These are phyloP conservation scores for Alternaria panax DNA, from an alignment of 2,329 filamentous ascomycete genomes.

Conservation along the genomic window DNA sequence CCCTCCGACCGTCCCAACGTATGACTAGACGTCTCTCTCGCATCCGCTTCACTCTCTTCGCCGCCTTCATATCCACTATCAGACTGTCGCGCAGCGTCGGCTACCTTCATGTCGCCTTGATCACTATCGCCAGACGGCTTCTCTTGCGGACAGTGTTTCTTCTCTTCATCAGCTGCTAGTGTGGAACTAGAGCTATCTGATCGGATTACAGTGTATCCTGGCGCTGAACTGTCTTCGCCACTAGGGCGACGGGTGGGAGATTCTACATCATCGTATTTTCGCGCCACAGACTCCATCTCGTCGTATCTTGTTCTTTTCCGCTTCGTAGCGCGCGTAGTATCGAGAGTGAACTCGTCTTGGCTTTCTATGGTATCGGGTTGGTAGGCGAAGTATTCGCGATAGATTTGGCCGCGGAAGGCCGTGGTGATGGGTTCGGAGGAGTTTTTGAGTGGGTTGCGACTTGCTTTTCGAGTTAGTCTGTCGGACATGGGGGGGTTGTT, in stretches of 20 bases:
- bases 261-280: neutral
- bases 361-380: too few relatives aligned
- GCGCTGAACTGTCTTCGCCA: neutral
- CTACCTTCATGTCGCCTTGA: neutral
- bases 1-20: neutral
- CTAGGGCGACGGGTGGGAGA: neutral
- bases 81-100: neutral
- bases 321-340: neutral
- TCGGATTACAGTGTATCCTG: neutral
- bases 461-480: neutral
- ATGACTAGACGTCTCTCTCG: neutral
- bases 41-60: neutral
- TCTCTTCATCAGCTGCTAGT: rapidly evolving
- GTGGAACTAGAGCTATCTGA: neutral
- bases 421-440: neutral
- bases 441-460: rapidly evolving
- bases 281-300: neutral
- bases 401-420: neutral
- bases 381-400: neutral
- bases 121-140: neutral
- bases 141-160: neutral
- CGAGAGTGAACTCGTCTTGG: neutral
- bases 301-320: rapidly evolving
- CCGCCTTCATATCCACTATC: neutral
- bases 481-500: neutral